Base-by-base conservation (phyloP, 495 filamentous ascomycete species). In the Neurospora intermedia region DNA sequence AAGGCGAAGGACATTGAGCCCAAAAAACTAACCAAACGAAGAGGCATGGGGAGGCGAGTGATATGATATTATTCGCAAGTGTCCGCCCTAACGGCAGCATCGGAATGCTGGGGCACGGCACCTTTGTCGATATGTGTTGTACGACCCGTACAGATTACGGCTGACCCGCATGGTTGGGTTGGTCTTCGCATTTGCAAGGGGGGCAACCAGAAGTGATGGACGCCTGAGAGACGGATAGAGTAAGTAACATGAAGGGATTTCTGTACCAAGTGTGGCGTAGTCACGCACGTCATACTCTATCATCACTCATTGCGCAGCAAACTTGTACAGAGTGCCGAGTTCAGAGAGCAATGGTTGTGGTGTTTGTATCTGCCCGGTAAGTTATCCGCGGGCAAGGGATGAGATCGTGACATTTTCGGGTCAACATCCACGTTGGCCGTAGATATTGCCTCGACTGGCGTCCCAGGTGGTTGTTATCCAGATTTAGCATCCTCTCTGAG, bases 201-300 rank as follows among this genome's bases (percentile, higher is more conserved):
- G 27, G 23, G 27, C 54, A 62, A 16, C 23, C 35, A 35, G 27
- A 35, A 18, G 6, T 35, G 16, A 62, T 35, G 54, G 7, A 66
- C 73, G 73, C 59, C 70, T 69, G 59, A 71, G 59, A 39, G 70
- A 71, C 71, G 71, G 73, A 45, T 39, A 69, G 9, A 38, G 6
- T 40, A 13, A 38, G 6, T 40, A 43, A 13, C 39, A 35, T 39
- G 69, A 35, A 62, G 45, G 40, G 48, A 20, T 35, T 71, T 20
- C 54, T 76, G 70, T 74, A 66, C 73, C 73, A 69, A 78, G 74
- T 73, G 77, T 77, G 77, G 77, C 75, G 75, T 77, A 69, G 77
- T 69, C 42, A 43, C 38, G n/a, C 16, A 73, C 70, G 59, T 69
- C 73, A 74, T 72, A 73, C 72, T 77, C 75, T 72, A 75, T 59